These are phyloP conservation scores for Leishmania tarentolae DNA, from an alignment of 208 protist species.

Conservation along the genomic window DNA sequence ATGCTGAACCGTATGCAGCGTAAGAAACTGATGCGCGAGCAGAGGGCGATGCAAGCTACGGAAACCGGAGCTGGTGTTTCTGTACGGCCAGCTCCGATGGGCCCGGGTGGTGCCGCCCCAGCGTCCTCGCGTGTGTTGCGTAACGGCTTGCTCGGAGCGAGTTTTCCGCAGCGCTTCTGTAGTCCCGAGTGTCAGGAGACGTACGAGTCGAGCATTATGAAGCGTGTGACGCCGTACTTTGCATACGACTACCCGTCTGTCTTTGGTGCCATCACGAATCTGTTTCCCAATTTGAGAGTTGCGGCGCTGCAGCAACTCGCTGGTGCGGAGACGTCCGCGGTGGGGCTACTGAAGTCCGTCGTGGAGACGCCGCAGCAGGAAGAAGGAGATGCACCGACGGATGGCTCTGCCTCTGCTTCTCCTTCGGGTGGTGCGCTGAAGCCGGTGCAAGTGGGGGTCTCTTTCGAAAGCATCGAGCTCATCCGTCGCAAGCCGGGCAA, in stretches of 20 bases:
- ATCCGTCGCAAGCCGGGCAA: neutral
- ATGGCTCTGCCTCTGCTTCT: conserved; percentile 4
- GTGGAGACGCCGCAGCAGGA: conserved; percentile 3
- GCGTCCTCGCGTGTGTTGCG: conserved; percentile 4
- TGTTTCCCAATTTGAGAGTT: conserved; percentile 69
- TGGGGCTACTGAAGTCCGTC: conserved; percentile 17
- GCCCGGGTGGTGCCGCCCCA: neutral
- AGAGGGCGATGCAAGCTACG: conserved; percentile 1
- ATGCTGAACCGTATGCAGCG: conserved; percentile 37
- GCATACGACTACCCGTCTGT: conserved; percentile 45
- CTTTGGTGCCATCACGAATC: conserved; percentile 40
- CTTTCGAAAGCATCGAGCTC: conserved; percentile 15
- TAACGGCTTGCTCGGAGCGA: conserved; percentile 31
- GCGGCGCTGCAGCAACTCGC: conserved; percentile 56
- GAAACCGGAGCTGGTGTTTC: neutral
- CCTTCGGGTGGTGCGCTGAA: neutral
- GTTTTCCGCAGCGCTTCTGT: conserved; percentile 69
- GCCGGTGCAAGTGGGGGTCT: conserved; percentile 27
- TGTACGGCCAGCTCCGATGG: neutral
- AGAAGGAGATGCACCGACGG: neutral
- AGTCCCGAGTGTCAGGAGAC: conserved; percentile 48
- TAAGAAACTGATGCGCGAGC: conserved; percentile 14
- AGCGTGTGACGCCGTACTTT: conserved; percentile 28
- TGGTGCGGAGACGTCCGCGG: conserved; percentile 39
- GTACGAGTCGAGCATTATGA: conserved; percentile 37